Evolutionary conservation across 2,329 filamentous ascomycete species (phyloP), one percentile per base, ranked within the genome.

Genomic region (Phialophora macrospora): DNA sequence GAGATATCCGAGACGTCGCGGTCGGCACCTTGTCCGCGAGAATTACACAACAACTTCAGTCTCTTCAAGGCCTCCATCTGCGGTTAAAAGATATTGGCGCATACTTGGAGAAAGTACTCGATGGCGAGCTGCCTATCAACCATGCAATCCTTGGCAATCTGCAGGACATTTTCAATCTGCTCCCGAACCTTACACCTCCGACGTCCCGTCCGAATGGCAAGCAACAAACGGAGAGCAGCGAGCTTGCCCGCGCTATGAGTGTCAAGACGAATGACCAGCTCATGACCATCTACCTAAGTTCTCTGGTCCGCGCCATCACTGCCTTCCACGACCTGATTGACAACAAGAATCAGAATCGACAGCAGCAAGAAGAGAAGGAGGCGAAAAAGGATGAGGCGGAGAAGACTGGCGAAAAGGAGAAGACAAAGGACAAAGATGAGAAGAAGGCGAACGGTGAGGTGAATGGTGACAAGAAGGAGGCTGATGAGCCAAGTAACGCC

Each of bases 211-310:
- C 85, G 1, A 88, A 88, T 49, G 84, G 82, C 68, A 83, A 78
- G 80, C 79, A 82, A 46, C 78, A 81, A 34, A 78, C 82, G 12
- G 87, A 89, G 73, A 92, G 93, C 73, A 89, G 90, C 75, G 95
- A 98, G 78, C 84, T 99, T 61, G 90, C 93, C n/a, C 87, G 95
- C 68, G 93, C 95, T 41, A 97, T 99, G 93, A 96, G 92, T 80
- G 88, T 97, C 82, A 99, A 99, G 87, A 98, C 94, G 65, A 99
- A 99, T 76, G 95, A 99, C 78, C 95, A 99, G 82, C 87, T 99
- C 71, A 97, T 99, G 91, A 88, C 93, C 60, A 98, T 99, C 78
- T 99, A 99, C 80, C 85, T 99, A 62, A 96, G 92, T 81, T 96
- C 92, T 82, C 82, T 98, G 82, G 98, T 99, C 80, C 87, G 95